phyloP scores from a whole-genome alignment of 192 early-diverging fungal genomes.

The Rhizoclosmatium globosum region DNA sequence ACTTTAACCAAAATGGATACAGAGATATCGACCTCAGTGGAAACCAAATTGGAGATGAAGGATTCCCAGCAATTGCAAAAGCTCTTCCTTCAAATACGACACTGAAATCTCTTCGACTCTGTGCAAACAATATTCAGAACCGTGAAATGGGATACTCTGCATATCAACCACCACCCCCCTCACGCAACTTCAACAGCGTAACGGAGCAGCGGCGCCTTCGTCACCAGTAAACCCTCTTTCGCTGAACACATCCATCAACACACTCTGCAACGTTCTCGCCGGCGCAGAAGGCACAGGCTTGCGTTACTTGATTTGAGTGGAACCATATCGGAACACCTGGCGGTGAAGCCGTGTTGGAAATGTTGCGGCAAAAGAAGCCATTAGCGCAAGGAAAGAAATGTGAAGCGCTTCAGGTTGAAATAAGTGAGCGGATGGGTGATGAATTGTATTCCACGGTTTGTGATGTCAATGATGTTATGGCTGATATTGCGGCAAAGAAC shows the following conservation, averaged over 20 bases:
- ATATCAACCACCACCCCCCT: background rate
- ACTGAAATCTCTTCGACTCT: slow-evolving; percentile 41
- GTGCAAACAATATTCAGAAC: slow-evolving; percentile 52
- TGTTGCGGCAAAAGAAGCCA: slow-evolving; percentile 47
- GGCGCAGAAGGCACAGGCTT: slow-evolving; percentile 31
- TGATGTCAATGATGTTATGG: slow-evolving; percentile 55
- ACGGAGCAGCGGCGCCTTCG: background rate
- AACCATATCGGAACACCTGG: slow-evolving; percentile 49
- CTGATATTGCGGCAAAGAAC: slow-evolving; percentile 42
- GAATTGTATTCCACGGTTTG: slow-evolving; percentile 52
- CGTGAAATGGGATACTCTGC: slow-evolving; percentile 14
- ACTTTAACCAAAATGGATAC: background rate
- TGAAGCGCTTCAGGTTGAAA: slow-evolving; percentile 40
- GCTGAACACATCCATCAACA: slow-evolving; percentile 27
- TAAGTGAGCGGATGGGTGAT: slow-evolving; percentile 51
- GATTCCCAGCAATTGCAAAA: slow-evolving; percentile 37
- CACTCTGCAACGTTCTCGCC: slow-evolving; percentile 40
- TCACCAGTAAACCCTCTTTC: background rate
- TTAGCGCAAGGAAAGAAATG: slow-evolving; percentile 34
- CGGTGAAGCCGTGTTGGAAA: slow-evolving; percentile 44
- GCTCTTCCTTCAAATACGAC: slow-evolving; percentile 45
- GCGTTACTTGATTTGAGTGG: slow-evolving; percentile 43
- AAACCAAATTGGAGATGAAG: slow-evolving; percentile 47
- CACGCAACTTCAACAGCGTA: background rate
- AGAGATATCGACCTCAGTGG: slow-evolving; percentile 48